Conservation (phyloP, 176 grass and related monocot genomes). For the Eragrostis curvula region DNA sequence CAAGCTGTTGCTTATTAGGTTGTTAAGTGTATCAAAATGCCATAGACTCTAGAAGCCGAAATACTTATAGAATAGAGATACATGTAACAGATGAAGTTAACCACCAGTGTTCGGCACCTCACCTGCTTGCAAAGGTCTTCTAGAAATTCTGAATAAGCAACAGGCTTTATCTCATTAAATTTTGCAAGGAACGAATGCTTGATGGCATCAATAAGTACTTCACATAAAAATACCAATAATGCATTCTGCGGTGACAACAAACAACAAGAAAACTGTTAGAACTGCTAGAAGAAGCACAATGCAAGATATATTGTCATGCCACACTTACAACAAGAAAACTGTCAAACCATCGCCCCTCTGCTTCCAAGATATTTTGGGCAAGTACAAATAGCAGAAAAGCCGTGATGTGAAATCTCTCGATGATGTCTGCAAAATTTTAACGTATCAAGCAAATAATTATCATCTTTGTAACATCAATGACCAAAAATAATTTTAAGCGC, state of each 20-base stretch:
- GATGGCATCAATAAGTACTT: slow-evolving; percentile 92
- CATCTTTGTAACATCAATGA: neutral
- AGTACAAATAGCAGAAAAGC: slow-evolving; percentile 93
- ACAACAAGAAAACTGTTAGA: no score
- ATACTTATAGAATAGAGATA: slow-evolving; percentile 3
- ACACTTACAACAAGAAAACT: slow-evolving; percentile 84
- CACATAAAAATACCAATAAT: slow-evolving; percentile 81
- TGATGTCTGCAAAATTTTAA: slow-evolving; percentile 69
- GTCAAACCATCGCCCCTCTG: slow-evolving; percentile 88
- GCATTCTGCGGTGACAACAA: slow-evolving; percentile 71
- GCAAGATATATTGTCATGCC: neutral
- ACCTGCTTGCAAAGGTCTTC: slow-evolving; percentile 98
- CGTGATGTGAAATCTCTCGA: slow-evolving; percentile 95
- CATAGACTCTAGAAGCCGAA: neutral
- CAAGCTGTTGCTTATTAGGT: neutral
- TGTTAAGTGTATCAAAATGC: slow-evolving; percentile 11
- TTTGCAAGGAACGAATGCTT: slow-evolving; percentile 99
- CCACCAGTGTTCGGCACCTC: slow-evolving; percentile 33
- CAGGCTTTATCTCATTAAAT: slow-evolving; percentile 98
- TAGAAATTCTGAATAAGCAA: slow-evolving; percentile 97
- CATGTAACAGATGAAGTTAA: slow-evolving; percentile 4
- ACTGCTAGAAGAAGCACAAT: slow-evolving; percentile 12
- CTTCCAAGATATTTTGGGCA: slow-evolving; percentile 99
- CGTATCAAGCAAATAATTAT: slow-evolving; percentile 34
- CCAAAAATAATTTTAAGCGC: slow-evolving; percentile 24